These are phyloP conservation scores for Ricinus communis DNA, from an alignment of 345 rosid genomes.

Conservation along the genomic window DNA sequence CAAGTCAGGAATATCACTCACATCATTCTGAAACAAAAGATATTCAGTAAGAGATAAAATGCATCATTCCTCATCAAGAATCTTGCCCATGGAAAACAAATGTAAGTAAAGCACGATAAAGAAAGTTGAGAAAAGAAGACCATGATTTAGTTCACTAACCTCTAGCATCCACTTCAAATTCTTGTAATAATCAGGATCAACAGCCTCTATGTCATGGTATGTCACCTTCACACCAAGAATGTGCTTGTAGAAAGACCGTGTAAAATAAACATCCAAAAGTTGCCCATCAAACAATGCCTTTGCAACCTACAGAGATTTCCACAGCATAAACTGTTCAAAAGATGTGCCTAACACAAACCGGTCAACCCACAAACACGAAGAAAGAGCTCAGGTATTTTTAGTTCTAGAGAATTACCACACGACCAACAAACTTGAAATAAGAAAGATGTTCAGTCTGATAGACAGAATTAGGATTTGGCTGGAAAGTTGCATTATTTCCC, in stretches of 20 bases:
- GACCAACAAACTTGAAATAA: conserved; percentile 92
- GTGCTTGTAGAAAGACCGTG: conserved; percentile 94
- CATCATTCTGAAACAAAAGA: conserved; percentile 70
- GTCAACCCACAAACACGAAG: not conserved
- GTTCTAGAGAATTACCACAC: conserved; percentile 64
- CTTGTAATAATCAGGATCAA: conserved; percentile 98
- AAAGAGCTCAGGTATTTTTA: conserved; percentile 11
- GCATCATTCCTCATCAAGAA: conserved; percentile 3
- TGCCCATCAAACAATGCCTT: conserved; percentile 96
- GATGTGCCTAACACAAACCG: not conserved
- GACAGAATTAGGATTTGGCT: conserved; percentile 96
- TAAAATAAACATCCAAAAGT: conserved; percentile 94
- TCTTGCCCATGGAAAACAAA: not conserved
- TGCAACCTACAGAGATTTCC: conserved; percentile 64
- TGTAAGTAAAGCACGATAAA: conserved; percentile 11
- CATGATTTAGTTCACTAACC: conserved; percentile 47
- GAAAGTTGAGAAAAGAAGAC: not conserved
- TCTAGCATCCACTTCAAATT: conserved; percentile 96
- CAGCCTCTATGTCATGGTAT: conserved; percentile 98
- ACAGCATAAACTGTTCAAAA: conserved; percentile 16
- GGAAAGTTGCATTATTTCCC: conserved; percentile 91
- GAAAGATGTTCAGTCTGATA: conserved; percentile 96
- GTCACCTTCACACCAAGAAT: conserved; percentile 96
- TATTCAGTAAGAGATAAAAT: not conserved
- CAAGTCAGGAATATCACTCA: conserved; percentile 74